These are phyloP conservation scores for Pontederia crassipes DNA, from an alignment of 176 grass and related monocot genomes.

Conservation along the genomic window DNA sequence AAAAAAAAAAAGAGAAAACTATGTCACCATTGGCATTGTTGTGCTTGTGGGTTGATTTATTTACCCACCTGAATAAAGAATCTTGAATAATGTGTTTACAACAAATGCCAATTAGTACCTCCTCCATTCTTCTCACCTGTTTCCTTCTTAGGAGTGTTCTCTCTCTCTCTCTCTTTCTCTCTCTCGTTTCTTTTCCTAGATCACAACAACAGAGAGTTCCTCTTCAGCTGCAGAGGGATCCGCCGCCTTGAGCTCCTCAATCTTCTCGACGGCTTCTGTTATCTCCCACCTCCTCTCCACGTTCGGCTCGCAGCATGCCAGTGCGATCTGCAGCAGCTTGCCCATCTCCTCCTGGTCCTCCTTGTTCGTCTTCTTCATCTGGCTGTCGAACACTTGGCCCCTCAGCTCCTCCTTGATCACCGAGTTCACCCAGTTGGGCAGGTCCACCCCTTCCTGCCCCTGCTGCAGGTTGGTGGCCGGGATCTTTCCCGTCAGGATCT, in stretches of 20 bases:
- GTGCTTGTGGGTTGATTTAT: too few relatives aligned
- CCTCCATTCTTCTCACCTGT: too few relatives aligned
- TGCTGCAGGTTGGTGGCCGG: constrained; percentile 49
- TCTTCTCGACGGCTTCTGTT: constrained; percentile 32
- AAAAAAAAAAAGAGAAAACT: too few relatives aligned
- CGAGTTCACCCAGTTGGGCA: constrained; percentile 70
- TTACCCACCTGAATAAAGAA: too few relatives aligned
- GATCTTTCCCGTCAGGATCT: constrained; percentile 75
- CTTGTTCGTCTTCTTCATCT: constrained; percentile 32
- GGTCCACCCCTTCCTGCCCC: constrained; percentile 38
- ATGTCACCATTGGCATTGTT: too few relatives aligned
- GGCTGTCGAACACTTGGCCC: constrained; percentile 59
- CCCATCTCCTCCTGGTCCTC: constrained; percentile 70
- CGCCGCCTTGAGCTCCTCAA: constrained; percentile 56
- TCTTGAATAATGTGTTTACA: too few relatives aligned
- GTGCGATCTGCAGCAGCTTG: constrained; percentile 67
- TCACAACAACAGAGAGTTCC: too few relatives aligned
- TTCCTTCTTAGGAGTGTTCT: too few relatives aligned
- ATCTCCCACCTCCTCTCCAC: constrained; percentile 43
- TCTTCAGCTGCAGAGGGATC: background rate
- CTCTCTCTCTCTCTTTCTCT: too few relatives aligned
- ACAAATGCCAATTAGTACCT: too few relatives aligned
- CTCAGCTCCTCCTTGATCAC: constrained; percentile 73
- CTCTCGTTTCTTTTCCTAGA: too few relatives aligned
- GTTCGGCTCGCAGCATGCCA: constrained; percentile 73